A percentile compares a stretch with the other conserved stretches of the same genome.
Conservation (phyloP, 2,329 filamentous ascomycete species). For the Grosmannia penicillata region DNA sequence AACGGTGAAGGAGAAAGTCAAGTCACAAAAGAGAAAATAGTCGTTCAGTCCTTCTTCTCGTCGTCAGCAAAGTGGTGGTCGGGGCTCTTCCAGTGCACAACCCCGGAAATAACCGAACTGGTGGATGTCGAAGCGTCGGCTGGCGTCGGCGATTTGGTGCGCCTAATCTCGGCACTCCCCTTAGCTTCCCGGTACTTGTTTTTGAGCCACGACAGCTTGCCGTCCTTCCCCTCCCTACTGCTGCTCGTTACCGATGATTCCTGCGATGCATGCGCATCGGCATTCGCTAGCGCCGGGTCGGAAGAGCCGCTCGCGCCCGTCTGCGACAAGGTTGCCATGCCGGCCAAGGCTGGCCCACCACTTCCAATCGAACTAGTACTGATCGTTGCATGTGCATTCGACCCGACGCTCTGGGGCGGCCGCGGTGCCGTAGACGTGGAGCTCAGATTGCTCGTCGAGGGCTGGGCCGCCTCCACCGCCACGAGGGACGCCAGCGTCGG, state of each 20-base stretch:
- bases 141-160: slow-evolving; percentile 39
- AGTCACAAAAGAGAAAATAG: not conserved
- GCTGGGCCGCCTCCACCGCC: not conserved
- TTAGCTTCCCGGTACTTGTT: slow-evolving; percentile 46
- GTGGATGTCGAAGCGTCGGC: slow-evolving; percentile 1
- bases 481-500: not conserved
- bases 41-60: not conserved
- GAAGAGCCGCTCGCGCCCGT: slow-evolving; percentile 36
- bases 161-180: slow-evolving; percentile 37
- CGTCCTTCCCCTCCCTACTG: slow-evolving; percentile 19
- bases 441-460: slow-evolving; percentile 6
- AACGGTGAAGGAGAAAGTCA: not conserved
- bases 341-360: slow-evolving; percentile 19
- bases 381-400: slow-evolving; percentile 46
- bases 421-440: slow-evolving; percentile 18
- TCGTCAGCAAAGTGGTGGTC: slow-evolving; percentile 8
- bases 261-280: slow-evolving; percentile 23
- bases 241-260: slow-evolving; percentile 13
- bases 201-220: slow-evolving; percentile 40
- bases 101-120: not conserved
- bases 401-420: slow-evolving; percentile 31
- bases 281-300: slow-evolving; percentile 25
- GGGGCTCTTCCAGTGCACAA: slow-evolving; percentile 6
- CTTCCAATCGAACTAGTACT: slow-evolving; percentile 58
- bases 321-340: slow-evolving; percentile 27